These are phyloP conservation scores for Lactuca saligna DNA, from an alignment of 129 eudicot species.

Conservation along the genomic window DNA sequence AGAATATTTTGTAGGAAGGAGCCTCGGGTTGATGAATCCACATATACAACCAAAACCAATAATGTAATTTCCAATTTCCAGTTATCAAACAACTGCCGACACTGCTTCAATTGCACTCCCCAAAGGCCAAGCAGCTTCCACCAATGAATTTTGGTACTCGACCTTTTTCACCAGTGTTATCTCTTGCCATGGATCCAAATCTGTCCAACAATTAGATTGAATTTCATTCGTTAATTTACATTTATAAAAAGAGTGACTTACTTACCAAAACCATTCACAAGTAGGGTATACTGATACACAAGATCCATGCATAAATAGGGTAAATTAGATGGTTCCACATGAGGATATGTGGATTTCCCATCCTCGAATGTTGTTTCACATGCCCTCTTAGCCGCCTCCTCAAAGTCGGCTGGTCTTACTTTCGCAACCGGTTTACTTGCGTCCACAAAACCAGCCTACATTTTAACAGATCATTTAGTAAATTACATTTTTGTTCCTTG, in stretches of 20 bases:
- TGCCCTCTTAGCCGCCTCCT: conserved; percentile 76
- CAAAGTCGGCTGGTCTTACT: conserved; percentile 75
- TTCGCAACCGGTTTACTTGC: conserved; percentile 53
- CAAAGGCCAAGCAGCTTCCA: conserved; percentile 99
- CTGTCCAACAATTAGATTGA: conserved; percentile 40
- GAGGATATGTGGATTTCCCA: conserved; percentile 55
- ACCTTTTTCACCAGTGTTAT: conserved; percentile 84
- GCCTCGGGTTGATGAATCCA: too few species aligned
- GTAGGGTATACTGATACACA: conserved; percentile 85
- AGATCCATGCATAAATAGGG: conserved; percentile 98
- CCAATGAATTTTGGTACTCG: conserved; percentile 68
- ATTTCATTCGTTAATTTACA: neutral
- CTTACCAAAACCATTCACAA: conserved; percentile 97
- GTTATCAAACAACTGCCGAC: conserved; percentile 41
- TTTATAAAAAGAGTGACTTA: neutral
- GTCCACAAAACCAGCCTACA: conserved; percentile 92
- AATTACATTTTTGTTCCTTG: neutral
- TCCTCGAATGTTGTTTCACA: conserved; percentile 62
- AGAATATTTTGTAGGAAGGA: conserved; percentile 11
- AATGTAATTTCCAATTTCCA: neutral
- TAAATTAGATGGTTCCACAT: conserved; percentile 52
- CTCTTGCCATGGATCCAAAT: conserved; percentile 67
- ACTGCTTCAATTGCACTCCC: conserved; percentile 96
- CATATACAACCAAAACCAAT: neutral
- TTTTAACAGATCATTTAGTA: too few species aligned